Conservation (phyloP, 1,284 basidiomycete species). For the Cronartium quercuum region DNA sequence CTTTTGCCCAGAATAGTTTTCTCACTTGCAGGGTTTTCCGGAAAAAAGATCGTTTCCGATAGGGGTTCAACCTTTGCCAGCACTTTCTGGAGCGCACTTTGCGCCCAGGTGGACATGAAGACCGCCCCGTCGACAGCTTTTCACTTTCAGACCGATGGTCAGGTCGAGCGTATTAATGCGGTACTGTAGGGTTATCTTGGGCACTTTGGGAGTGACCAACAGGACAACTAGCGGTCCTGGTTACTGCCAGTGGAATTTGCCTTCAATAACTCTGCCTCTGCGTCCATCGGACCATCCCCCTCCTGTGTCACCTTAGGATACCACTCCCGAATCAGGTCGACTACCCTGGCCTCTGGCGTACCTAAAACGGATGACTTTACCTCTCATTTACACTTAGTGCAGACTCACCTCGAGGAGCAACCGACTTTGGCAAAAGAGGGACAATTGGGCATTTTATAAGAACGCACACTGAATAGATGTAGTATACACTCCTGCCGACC, state of each 20-base stretch:
- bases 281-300: conserved; percentile 6
- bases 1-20: background rate
- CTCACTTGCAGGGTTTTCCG: background rate
- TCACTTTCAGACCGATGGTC: conserved; percentile 26
- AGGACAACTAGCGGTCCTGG: background rate
- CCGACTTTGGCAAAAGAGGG: too few species aligned
- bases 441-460: too few species aligned
- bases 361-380: too few species aligned
- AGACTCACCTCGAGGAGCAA: too few species aligned
- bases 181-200: conserved; percentile 5
- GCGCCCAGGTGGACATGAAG: background rate
- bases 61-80: background rate
- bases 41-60: conserved; percentile 6
- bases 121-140: conserved; percentile 4
- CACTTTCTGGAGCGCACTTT: background rate
- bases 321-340: too few species aligned
- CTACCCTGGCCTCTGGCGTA: too few species aligned
- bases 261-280: conserved; percentile 10
- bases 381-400: too few species aligned
- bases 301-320: too few species aligned
- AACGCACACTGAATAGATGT: too few species aligned
- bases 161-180: conserved; percentile 5
- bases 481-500: too few species aligned
- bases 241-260: conserved; percentile 25
- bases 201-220: background rate